Evolutionary conservation across 768 basidiomycete genomes (phyloP), one percentile per base, ranked within the genome.

Genomic region (Lentinula boryana): DNA sequence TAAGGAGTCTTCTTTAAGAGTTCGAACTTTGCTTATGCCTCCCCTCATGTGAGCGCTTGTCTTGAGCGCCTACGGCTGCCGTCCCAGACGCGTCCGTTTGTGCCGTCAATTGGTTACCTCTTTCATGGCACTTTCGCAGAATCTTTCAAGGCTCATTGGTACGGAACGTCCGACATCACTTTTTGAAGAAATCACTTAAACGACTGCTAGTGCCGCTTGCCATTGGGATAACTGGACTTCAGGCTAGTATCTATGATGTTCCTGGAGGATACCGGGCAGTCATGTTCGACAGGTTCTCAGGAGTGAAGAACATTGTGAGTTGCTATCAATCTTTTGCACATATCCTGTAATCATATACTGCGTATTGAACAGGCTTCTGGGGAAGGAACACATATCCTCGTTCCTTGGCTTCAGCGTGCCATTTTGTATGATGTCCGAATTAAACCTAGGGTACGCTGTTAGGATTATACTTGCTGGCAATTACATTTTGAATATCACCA

Each of bases 371-470:
- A 96, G 95, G 89, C 95, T 9, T 84, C 87, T 8, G 83, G 83
- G 5, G 97, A 99, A 74, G 97, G 97, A 8, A 99, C 97, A 6
- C 97, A 99, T 73, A 88, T 99, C 73, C 80, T 98, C 61, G 78
- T 99, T 65, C 97, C 97, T 36, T 94, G 95, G 93, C 78, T 98
- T 49, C 96, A 98, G 74, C 84, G 89, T 61, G 95, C 96, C 23
- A 98, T 99, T 74, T 78, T 98, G 53, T 98, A 96, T 70, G 97
- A 99, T 79, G 95, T 94, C 65, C 87, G 97, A 61, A 98, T 94
- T 69, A 98, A 98, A 75, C 96, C 96, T 51, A 80, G 95, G 68
- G 95, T 94, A 65, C 67, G 86, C 73, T 27, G 44, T 12, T 43
- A 23, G 13, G 13, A 8, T 38, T 13, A 38, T 38, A 44, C 52